Conservation (phyloP, 805 yeast species). For the Scheffersomyces stipitis region DNA sequence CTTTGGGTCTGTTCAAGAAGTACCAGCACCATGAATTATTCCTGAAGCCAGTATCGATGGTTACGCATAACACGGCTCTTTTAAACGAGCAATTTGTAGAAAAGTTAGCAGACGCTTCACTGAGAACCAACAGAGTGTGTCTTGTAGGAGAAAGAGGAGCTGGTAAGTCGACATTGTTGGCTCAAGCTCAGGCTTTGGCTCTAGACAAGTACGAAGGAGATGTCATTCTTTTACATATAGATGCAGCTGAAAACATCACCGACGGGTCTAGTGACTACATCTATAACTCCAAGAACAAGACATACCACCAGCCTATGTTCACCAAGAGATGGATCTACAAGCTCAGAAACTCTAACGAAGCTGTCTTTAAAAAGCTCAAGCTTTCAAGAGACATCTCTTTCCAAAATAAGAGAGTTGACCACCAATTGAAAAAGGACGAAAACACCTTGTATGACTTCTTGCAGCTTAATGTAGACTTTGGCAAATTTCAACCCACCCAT, state of each 20-base stretch:
- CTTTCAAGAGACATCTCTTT: slow-evolving; percentile 36
- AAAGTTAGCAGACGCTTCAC: slow-evolving; percentile 27
- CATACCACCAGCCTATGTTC: slow-evolving; percentile 79
- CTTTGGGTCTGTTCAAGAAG: slow-evolving; percentile 64
- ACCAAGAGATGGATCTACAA: slow-evolving; percentile 59
- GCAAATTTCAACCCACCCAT: slow-evolving; percentile 36
- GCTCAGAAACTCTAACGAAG: slow-evolving; percentile 34
- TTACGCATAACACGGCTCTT: slow-evolving; percentile 49
- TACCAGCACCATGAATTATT: slow-evolving; percentile 66
- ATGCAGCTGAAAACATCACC: slow-evolving; percentile 58
- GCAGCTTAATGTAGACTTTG: slow-evolving; percentile 35
- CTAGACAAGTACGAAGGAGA: slow-evolving; percentile 26
- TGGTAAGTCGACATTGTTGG: slow-evolving; percentile 73
- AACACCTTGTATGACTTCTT: slow-evolving; percentile 25
- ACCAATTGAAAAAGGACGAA: slow-evolving; percentile 31
- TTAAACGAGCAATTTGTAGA: slow-evolving; percentile 40
- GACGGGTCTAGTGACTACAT: slow-evolving; percentile 74
- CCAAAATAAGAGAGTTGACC: slow-evolving; percentile 30
- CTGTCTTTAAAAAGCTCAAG: slow-evolving; percentile 31
- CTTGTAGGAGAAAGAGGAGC: slow-evolving; percentile 72
- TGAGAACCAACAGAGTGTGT: slow-evolving; percentile 48
- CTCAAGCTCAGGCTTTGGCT: slow-evolving; percentile 68
- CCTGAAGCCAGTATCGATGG: slow-evolving; percentile 56
- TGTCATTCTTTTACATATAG: slow-evolving; percentile 59
- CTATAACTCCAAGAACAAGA: slow-evolving; percentile 45